Percentiles rank a stretch among this genome's conserved stretches.
These are phyloP conservation scores for Maudiozyma bulderi DNA, from an alignment of 805 yeast genomes.

Conservation along the genomic window DNA sequence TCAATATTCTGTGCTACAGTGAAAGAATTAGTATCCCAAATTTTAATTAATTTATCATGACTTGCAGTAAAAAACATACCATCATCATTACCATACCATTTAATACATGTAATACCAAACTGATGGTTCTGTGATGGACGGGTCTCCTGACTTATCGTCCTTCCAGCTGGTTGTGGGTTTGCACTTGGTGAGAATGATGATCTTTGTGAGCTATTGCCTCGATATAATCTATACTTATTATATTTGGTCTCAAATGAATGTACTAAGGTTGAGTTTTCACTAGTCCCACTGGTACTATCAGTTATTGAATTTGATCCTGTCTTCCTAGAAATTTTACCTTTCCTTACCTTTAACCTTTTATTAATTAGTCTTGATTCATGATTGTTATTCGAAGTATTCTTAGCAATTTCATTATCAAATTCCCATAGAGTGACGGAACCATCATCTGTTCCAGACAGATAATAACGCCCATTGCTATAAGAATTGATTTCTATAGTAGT, in stretches of 20 bases:
- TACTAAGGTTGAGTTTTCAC: slow-evolving; percentile 5
- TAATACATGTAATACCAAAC: slow-evolving; percentile 62
- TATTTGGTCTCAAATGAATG: slow-evolving; percentile 16
- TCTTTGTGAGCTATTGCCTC: slow-evolving; percentile 1
- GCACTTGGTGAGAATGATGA: neutral
- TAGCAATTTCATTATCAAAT: slow-evolving; percentile 10
- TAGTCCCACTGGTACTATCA: neutral
- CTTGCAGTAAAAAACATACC: slow-evolving; percentile 81
- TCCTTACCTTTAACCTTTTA: slow-evolving; percentile 20
- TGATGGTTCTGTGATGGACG: slow-evolving; percentile 28
- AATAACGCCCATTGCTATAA: slow-evolving; percentile 8
- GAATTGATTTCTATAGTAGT: slow-evolving; percentile 17
- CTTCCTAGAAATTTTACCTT: neutral
- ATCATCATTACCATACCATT: slow-evolving; percentile 86
- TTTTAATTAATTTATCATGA: slow-evolving; percentile 62
- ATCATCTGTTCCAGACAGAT: slow-evolving; percentile 21
- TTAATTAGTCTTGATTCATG: slow-evolving; percentile 15
- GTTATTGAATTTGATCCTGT: neutral
- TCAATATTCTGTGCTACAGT: slow-evolving; percentile 60
- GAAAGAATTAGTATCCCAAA: slow-evolving; percentile 71
- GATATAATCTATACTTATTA: slow-evolving; percentile 17
- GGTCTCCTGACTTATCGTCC: neutral
- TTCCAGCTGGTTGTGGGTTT: neutral
- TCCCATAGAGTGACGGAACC: slow-evolving; percentile 30
- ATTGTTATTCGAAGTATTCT: neutral